A percentile compares a stretch with the other conserved stretches of the same genome.
Evolutionary conservation across 2,329 filamentous ascomycete genomes (phyloP).

Genomic region (Arthrobotrys conoides): DNA sequence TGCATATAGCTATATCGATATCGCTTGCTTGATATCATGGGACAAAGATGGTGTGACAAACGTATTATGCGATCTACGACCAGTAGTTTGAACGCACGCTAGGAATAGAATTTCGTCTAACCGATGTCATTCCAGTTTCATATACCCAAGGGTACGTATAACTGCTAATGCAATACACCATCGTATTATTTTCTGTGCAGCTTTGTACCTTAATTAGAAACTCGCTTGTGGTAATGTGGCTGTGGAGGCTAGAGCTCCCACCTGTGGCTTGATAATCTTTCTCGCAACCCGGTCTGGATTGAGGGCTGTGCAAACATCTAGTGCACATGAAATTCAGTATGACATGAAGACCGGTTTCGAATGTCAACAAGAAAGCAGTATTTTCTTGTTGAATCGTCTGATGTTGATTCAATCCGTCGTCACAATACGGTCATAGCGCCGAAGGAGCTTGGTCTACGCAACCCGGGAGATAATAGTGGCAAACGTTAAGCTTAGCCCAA

Average conservation of each 20-base stretch:
- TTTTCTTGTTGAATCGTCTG: slow-evolving; percentile 1
- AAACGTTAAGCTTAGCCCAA: slow-evolving; percentile 19
- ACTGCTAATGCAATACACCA: slow-evolving; percentile 1
- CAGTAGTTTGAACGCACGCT: background rate
- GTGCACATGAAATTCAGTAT: background rate
- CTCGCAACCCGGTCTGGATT: slow-evolving; percentile 37
- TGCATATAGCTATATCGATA: too few species aligned
- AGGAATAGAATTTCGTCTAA: background rate
- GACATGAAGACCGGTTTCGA: background rate
- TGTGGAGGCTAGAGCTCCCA: slow-evolving; percentile 51
- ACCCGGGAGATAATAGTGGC: slow-evolving; percentile 6
- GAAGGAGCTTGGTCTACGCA: slow-evolving; percentile 28
- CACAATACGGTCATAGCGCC: slow-evolving; percentile 44
- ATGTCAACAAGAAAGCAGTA: background rate
- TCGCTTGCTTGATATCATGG: background rate
- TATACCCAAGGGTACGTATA: slow-evolving; percentile 27
- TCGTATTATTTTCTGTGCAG: background rate
- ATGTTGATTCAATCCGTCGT: slow-evolving; percentile 22
- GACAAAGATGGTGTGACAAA: slow-evolving; percentile 2
- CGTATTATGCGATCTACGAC: slow-evolving; percentile 1
- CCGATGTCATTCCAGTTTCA: slow-evolving; percentile 24
- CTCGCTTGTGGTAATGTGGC: slow-evolving; percentile 34
- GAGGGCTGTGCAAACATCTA: slow-evolving; percentile 42
- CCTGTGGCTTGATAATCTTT: slow-evolving; percentile 34
- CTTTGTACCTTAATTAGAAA: slow-evolving; percentile 13